A percentile compares a stretch with the other conserved stretches of the same genome.
These are phyloP conservation scores for Rhizoctonia solani DNA, from an alignment of 1,284 basidiomycete genomes.

Conservation along the genomic window DNA sequence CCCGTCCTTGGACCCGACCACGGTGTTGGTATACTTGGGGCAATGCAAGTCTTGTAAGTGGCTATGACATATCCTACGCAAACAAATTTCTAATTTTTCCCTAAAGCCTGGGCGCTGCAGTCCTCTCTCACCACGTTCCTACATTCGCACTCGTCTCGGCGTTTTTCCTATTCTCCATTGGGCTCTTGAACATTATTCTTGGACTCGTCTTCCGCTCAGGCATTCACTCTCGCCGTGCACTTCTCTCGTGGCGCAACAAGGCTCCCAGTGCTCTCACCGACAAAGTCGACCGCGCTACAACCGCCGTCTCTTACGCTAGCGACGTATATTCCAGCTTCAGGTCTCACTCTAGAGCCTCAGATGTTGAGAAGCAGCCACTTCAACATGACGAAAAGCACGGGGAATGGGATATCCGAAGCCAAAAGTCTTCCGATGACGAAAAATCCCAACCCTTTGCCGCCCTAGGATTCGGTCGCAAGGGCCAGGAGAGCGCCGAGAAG, in stretches of 20 bases:
- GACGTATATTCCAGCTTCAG: constrained; percentile 46
- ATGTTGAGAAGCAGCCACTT: constrained; percentile 41
- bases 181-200: constrained; percentile 78
- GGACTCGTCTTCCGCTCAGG: constrained; percentile 73
- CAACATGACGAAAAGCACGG: constrained; percentile 44
- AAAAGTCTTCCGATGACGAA: constrained; percentile 64
- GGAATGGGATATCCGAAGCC: too few species aligned
- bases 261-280: constrained; percentile 61
- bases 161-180: constrained; percentile 84
- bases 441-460: constrained; percentile 56
- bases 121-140: constrained; percentile 79
- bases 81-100: constrained; percentile 17
- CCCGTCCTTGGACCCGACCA: constrained; percentile 84
- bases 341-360: constrained; percentile 46
- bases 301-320: constrained; percentile 53
- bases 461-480: constrained; percentile 76
- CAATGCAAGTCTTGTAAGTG: constrained; percentile 76
- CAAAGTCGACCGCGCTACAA: constrained; percentile 51
- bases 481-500: constrained; percentile 68
- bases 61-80: neutral
- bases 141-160: constrained; percentile 80
- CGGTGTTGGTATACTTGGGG: constrained; percentile 79
- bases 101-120: constrained; percentile 67
- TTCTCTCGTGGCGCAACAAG: constrained; percentile 68
- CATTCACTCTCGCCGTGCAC: constrained; percentile 64